Evolutionary conservation across 306 rosid species (phyloP).

Genomic region (Castanospermum australe): DNA sequence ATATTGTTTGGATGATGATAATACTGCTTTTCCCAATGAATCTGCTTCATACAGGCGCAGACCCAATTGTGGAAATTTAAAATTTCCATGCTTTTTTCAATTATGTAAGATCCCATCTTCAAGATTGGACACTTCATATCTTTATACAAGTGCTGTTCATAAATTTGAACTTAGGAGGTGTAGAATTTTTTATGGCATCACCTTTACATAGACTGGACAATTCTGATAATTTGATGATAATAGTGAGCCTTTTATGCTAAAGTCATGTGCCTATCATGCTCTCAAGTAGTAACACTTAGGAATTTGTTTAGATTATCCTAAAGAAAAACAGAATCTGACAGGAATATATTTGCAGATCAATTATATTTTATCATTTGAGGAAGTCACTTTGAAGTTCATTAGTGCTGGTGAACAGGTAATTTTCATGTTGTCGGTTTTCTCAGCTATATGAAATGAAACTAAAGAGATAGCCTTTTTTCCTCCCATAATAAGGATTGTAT

Average conservation of each 20-base stretch:
- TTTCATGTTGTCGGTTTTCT: conserved; percentile 14
- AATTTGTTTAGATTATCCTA: conserved; percentile 4
- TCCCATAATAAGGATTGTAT: conserved; percentile 14
- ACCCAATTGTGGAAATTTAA: neutral
- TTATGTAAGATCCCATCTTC: neutral
- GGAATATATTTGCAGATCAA: conserved; percentile 72
- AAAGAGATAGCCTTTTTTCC: neutral
- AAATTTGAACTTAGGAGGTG: conserved; percentile 1
- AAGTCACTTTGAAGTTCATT: conserved; percentile 88
- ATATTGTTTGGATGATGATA: neutral
- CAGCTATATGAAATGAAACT: conserved; percentile 14
- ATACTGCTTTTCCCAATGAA: neutral
- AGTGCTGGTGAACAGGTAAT: conserved; percentile 85
- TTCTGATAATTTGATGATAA: conserved; percentile 4
- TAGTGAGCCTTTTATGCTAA: neutral
- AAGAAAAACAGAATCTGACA: conserved; percentile 24
- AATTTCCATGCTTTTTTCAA: neutral
- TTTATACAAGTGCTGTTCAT: neutral
- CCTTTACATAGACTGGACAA: neutral
- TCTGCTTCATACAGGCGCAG: neutral
- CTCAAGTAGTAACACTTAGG: conserved; percentile 17
- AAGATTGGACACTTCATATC: conserved; percentile 1
- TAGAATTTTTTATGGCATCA: neutral
- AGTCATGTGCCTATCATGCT: conserved; percentile 3
- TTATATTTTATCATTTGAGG: conserved; percentile 86